phyloP scores from a whole-genome alignment of 2,329 filamentous ascomycete genomes.

The Aspergillus vadensis region DNA sequence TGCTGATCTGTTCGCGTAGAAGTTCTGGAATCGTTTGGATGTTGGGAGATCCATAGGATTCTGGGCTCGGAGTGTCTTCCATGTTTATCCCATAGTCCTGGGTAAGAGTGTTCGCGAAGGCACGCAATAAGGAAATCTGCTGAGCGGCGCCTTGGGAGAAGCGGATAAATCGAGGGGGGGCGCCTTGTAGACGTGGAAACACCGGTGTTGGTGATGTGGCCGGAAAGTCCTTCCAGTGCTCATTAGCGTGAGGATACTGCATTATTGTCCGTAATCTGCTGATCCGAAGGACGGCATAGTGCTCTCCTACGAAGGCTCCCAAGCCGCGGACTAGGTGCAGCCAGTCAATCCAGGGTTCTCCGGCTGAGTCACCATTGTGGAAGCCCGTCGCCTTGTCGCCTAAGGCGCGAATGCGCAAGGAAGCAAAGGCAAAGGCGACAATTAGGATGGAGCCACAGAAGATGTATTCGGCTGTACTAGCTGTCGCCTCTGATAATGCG shows the following conservation, averaged over 20 bases:
- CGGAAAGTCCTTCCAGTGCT: background rate
- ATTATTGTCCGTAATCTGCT: background rate
- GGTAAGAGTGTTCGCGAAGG: no score
- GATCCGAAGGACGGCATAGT: background rate
- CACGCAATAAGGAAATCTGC: no score
- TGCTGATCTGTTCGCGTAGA: background rate
- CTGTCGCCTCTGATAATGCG: constrained; percentile 9
- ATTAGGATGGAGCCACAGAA: constrained; percentile 23
- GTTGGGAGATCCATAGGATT: background rate
- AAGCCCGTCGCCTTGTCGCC: background rate
- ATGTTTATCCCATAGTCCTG: no score
- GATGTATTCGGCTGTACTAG: constrained; percentile 15
- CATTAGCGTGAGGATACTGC: background rate
- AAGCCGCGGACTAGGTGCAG: constrained; percentile 3
- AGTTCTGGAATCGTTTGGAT: background rate
- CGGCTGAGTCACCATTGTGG: background rate
- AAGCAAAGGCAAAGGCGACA: constrained; percentile 25
- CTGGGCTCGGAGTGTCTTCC: no score
- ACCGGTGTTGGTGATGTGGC: background rate
- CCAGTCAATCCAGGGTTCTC: background rate
- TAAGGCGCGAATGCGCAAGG: constrained; percentile 9
- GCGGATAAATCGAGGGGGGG: no score
- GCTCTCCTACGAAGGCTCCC: background rate
- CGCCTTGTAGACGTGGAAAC: no score
- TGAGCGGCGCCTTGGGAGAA: no score